These are phyloP conservation scores for Sesbania bispinosa DNA, from an alignment of 306 rosid species.

Conservation along the genomic window DNA sequence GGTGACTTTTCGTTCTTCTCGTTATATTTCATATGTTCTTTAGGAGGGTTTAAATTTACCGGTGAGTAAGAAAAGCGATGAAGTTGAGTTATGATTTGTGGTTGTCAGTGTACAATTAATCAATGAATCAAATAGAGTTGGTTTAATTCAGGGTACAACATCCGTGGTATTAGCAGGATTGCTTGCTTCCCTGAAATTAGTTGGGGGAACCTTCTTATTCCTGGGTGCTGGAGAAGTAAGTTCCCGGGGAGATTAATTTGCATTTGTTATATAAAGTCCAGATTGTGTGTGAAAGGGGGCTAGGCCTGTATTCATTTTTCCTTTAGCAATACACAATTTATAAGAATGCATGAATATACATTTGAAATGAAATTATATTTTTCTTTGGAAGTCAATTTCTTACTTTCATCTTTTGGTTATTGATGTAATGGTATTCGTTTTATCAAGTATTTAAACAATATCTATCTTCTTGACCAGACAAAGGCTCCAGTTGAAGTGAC, in stretches of 20 bases:
- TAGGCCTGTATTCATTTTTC: no score
- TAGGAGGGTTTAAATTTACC: no score
- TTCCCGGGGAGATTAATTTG: background rate
- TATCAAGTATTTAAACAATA: background rate
- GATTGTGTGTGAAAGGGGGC: background rate
- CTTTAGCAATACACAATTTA: background rate
- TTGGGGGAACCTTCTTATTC: conserved; percentile 86
- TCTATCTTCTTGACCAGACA: conserved; percentile 54
- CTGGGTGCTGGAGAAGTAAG: conserved; percentile 98
- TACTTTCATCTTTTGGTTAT: conserved; percentile 33
- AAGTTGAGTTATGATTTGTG: no score
- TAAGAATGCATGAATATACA: background rate
- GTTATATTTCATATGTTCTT: no score
- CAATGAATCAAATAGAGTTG: no score
- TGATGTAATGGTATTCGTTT: conserved; percentile 24
- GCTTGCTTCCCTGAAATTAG: conserved; percentile 76
- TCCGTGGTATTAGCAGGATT: conserved; percentile 95
- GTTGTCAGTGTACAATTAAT: no score
- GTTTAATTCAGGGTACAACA: conserved; percentile 81
- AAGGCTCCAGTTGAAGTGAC: conserved; percentile 76
- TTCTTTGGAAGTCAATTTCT: conserved; percentile 29
- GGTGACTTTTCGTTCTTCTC: no score
- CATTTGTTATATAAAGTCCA: background rate
- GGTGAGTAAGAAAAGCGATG: no score
- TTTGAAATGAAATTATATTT: background rate